These are phyloP conservation scores for Echinosophora koreensis DNA, from an alignment of 306 rosid genomes.

Conservation along the genomic window DNA sequence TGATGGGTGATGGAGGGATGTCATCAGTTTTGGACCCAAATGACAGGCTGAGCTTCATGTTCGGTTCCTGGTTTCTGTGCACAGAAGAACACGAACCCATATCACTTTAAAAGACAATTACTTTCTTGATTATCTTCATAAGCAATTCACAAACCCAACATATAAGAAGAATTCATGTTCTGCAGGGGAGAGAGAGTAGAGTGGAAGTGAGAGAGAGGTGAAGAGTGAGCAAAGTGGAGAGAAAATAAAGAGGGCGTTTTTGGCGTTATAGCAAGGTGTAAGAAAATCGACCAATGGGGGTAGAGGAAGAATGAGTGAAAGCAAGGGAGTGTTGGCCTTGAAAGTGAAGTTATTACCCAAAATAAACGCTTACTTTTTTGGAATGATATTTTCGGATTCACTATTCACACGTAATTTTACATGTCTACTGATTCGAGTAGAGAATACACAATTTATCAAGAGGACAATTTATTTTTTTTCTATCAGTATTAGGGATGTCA, in stretches of 20 bases:
- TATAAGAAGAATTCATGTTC: slow-evolving; percentile 30
- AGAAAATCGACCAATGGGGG: slow-evolving; percentile 29
- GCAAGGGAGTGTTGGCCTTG: slow-evolving; percentile 49
- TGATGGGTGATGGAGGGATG: slow-evolving; percentile 74
- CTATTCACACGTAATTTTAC: too few relatives aligned
- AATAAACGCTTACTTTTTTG: too few relatives aligned
- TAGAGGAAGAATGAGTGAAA: slow-evolving; percentile 1
- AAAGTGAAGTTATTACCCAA: slow-evolving; percentile 42
- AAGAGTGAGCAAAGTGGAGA: slow-evolving; percentile 32
- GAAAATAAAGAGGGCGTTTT: slow-evolving; percentile 11
- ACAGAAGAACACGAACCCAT: slow-evolving; percentile 86
- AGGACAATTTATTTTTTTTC: too few relatives aligned
- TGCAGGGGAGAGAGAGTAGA: slow-evolving; percentile 32
- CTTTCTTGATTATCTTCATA: slow-evolving; percentile 45
- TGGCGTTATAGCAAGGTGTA: slow-evolving; percentile 65
- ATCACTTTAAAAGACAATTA: slow-evolving; percentile 38
- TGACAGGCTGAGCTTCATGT: slow-evolving; percentile 64
- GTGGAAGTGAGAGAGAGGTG: slow-evolving; percentile 49
- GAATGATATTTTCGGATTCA: too few relatives aligned
- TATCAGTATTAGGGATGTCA: too few relatives aligned
- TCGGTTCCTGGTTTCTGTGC: slow-evolving; percentile 60
- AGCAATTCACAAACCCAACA: neutral
- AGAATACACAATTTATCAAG: too few relatives aligned
- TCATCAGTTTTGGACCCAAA: slow-evolving; percentile 62
- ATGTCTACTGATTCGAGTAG: too few relatives aligned